Evolutionary conservation across 306 rosid genomes (phyloP), one percentile per base, ranked within the genome.

Genomic region (Citrullus colocynthis): DNA sequence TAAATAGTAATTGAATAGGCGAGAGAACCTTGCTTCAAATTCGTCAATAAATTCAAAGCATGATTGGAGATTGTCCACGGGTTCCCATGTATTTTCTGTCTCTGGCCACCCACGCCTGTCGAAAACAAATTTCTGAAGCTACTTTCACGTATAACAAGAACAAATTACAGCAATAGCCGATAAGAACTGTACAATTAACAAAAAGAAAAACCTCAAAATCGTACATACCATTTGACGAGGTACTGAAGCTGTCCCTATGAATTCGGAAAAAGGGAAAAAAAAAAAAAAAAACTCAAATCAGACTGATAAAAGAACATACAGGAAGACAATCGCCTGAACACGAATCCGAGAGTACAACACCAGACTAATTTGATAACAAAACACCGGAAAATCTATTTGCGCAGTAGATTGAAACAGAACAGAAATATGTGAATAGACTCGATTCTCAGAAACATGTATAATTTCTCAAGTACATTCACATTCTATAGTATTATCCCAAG

Each of bases 1-100:
- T 34, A 5, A 63, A 63, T 34, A 17, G 2, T 21, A 21, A 58
- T 9, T 28, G 66, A 28, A 63, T 34, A 63, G 4, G 21, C 15
- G 49, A 17, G 42, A 75, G 65, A 78, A 91, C 98, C 96, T 87
- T 76, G 89, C 88, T 74, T 93, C 97, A 86, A 90, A 94, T 56
- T 90, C 84, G 17, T 91, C 89, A 20, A 94, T 81, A 79, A 94
- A 85, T 86, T 94, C 98, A n/a, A 93, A 84, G 74, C 91, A 89
- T 18, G 93, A 79, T 80, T 85, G 90, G 71, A 93, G 93, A 89
- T 93, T 93, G 77, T 90, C 89, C 82, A 84, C 79, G 16, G 98
- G 98, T 82, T 93, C 98, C 98, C 98, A 93, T 36, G 98, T 93
- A 78, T 90, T 93, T 74, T 94, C 94, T 5, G 93, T 85, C 84